Evolutionary conservation across 169 alveolate species (phyloP).

Genomic region (Cryptosporidium tyzzeri): DNA sequence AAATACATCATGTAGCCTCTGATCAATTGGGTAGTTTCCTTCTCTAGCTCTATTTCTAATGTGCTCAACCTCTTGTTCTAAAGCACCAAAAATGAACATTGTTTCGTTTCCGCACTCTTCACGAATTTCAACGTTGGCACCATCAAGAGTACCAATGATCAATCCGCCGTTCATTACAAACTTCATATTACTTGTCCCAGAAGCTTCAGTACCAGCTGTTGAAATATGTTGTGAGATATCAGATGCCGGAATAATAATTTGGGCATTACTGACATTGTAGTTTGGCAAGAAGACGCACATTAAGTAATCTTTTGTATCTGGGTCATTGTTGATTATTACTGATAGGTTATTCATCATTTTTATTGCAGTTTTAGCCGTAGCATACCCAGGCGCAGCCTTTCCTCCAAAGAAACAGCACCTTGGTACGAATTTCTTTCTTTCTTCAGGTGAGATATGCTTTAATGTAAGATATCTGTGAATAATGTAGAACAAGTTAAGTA

Average conservation of each 20-base stretch:
- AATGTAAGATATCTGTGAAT: conserved; percentile 88
- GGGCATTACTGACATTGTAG: conserved; percentile 93
- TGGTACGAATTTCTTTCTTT: conserved; percentile 84
- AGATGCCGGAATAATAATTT: conserved; percentile 93
- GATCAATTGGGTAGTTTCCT: conserved; percentile 88
- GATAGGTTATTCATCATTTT: conserved; percentile 90
- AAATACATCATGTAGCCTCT: conserved; percentile 88
- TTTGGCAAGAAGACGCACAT: conserved; percentile 92
- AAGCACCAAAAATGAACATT: conserved; percentile 93
- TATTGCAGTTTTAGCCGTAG: conserved; percentile 92
- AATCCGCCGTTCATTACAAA: conserved; percentile 95
- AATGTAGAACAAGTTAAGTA: conserved; percentile 89
- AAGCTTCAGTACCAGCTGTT: conserved; percentile 96
- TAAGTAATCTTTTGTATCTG: conserved; percentile 86
- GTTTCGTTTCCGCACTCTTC: conserved; percentile 93
- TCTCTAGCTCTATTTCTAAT: conserved; percentile 84
- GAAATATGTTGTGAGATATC: conserved; percentile 94
- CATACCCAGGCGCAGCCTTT: conserved; percentile 94
- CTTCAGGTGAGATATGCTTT: conserved; percentile 83
- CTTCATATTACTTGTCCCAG: conserved; percentile 95
- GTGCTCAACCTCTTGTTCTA: conserved; percentile 86
- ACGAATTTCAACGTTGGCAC: conserved; percentile 95
- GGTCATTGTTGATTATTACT: conserved; percentile 90
- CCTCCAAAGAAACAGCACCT: conserved; percentile 94
- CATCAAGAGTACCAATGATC: conserved; percentile 95